These are phyloP conservation scores for Sugiyamaella valdiviana DNA, from an alignment of 805 yeast species.

Conservation along the genomic window DNA sequence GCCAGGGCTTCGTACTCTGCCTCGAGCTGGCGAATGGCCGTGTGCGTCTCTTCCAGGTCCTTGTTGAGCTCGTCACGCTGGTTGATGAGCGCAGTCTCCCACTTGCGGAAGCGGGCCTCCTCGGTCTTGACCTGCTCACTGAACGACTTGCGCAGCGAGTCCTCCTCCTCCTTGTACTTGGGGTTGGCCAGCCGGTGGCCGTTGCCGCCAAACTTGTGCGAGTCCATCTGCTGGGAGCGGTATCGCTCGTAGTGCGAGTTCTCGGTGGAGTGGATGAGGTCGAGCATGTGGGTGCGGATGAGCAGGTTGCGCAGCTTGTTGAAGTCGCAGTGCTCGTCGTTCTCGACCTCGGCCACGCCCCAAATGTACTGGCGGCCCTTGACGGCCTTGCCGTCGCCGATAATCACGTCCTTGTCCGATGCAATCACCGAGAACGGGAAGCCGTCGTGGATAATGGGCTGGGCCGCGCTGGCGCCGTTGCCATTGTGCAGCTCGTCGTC, in stretches of 20 bases:
- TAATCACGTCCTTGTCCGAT: constrained; percentile 45
- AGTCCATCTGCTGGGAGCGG: constrained; percentile 51
- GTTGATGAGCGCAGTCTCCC: constrained; percentile 95
- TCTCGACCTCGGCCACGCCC: constrained; percentile 84
- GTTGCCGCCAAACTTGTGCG: constrained; percentile 38
- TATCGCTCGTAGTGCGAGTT: constrained; percentile 62
- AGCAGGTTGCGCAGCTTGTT: constrained; percentile 54
- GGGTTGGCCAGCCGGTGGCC: constrained; percentile 58
- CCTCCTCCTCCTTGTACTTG: constrained; percentile 93
- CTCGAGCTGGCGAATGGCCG: constrained; percentile 33
- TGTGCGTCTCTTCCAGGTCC: constrained; percentile 84
- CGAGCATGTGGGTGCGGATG: constrained; percentile 67
- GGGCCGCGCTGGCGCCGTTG: constrained; percentile 16
- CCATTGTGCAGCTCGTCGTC: constrained; percentile 35
- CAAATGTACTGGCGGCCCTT: constrained; percentile 75
- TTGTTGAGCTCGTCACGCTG: constrained; percentile 91
- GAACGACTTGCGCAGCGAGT: constrained; percentile 84
- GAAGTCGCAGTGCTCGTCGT: constrained; percentile 73
- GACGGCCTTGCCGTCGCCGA: constrained; percentile 44
- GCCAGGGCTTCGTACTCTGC: constrained; percentile 27
- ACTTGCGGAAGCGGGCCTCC: constrained; percentile 94
- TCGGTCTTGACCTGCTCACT: constrained; percentile 96
- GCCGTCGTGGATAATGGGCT: constrained; percentile 27
- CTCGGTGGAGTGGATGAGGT: constrained; percentile 70
- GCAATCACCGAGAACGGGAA: constrained; percentile 73